Evolutionary conservation across 179 eudicot species (phyloP).

Genomic region (Beta macrorhiza): DNA sequence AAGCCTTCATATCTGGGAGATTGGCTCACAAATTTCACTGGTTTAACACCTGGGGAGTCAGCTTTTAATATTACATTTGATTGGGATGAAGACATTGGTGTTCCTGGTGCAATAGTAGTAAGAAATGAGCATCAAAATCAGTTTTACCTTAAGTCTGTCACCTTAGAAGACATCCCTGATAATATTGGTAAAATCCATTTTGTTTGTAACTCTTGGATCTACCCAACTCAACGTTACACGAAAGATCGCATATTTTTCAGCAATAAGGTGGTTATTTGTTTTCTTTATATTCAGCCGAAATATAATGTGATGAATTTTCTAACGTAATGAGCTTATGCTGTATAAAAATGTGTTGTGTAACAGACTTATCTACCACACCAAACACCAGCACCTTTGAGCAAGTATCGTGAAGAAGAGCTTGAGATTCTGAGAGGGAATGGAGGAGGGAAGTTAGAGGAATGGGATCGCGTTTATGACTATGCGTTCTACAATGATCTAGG

Average conservation of each 20-base stretch:
- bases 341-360: background rate
- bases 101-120: conserved; percentile 51
- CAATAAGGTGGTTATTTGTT: conserved; percentile 36
- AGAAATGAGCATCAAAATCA: conserved; percentile 43
- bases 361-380: conserved; percentile 11
- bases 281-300: background rate
- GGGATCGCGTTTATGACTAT: conserved; percentile 94
- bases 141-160: conserved; percentile 52
- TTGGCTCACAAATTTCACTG: conserved; percentile 37
- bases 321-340: background rate
- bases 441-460: conserved; percentile 61
- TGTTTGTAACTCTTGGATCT: conserved; percentile 65
- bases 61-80: conserved; percentile 44
- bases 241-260: conserved; percentile 50
- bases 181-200: conserved; percentile 39
- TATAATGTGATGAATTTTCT: background rate
- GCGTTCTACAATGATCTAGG: conserved; percentile 84
- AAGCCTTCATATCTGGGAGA: conserved; percentile 38
- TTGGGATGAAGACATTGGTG: conserved; percentile 46
- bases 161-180: conserved; percentile 44
- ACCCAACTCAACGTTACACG: conserved; percentile 39
- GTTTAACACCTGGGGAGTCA: conserved; percentile 37
- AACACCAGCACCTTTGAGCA: conserved; percentile 55
- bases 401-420: conserved; percentile 64
- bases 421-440: conserved; percentile 62